Conservation (phyloP, 441 rosid genomes). For the Cnidoscolus chayamansa region DNA sequence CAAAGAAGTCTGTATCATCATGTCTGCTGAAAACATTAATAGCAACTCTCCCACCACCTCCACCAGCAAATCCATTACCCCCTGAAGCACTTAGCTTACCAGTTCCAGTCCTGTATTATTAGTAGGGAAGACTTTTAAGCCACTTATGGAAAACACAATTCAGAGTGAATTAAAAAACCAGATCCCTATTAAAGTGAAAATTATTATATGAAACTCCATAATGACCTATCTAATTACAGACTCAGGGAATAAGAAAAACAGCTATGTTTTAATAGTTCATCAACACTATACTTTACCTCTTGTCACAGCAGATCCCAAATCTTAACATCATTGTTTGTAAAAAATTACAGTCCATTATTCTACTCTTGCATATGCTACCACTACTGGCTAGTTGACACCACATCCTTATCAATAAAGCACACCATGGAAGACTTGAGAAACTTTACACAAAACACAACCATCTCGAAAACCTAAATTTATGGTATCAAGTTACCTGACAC, state of each 20-base stretch:
- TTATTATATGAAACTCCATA: neutral
- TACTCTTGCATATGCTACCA: neutral
- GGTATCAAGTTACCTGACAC: neutral
- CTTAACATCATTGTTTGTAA: neutral
- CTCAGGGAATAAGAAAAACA: neutral
- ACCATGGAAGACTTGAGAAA: neutral
- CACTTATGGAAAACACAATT: constrained; percentile 11
- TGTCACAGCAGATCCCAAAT: neutral
- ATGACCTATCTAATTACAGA: neutral
- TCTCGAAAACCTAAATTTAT: neutral
- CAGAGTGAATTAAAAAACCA: neutral
- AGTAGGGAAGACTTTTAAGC: constrained; percentile 12
- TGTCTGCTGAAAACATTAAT: constrained; percentile 68
- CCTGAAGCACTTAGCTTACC: constrained; percentile 63
- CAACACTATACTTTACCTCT: neutral
- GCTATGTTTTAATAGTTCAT: neutral
- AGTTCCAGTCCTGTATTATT: constrained; percentile 50
- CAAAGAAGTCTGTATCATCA: constrained; percentile 42
- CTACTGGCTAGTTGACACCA: neutral
- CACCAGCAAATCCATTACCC: constrained; percentile 75
- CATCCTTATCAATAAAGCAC: neutral
- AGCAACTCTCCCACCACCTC: constrained; percentile 80
- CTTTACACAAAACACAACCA: neutral
- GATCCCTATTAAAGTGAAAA: neutral
- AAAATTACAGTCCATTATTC: neutral